These are phyloP conservation scores for Colletotrichum gigasporum DNA, from an alignment of 2,329 filamentous ascomycete genomes.

Conservation along the genomic window DNA sequence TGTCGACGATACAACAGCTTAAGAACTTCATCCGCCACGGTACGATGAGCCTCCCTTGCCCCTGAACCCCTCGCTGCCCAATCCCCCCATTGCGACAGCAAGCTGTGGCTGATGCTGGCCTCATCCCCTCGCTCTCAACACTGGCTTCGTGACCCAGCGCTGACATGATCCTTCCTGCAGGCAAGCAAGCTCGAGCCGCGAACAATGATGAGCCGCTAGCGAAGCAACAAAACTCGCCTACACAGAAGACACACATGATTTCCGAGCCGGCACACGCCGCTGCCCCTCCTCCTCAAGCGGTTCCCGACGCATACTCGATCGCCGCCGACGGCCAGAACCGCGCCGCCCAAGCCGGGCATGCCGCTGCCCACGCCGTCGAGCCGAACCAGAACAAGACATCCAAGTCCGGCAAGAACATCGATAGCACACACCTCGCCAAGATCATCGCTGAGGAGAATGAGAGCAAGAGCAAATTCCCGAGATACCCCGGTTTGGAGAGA, in stretches of 20 bases:
- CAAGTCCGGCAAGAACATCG: constrained; percentile 46
- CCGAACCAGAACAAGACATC: constrained; percentile 63
- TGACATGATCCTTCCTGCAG: constrained; percentile 44
- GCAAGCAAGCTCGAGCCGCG: constrained; percentile 86
- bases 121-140: constrained; percentile 35
- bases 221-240: constrained; percentile 61
- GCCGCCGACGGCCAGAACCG: constrained; percentile 70
- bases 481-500: constrained; percentile 83
- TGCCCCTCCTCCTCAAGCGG: constrained; percentile 52
- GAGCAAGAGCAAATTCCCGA: constrained; percentile 83
- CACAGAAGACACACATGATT: constrained; percentile 64
- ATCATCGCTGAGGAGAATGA: constrained; percentile 93
- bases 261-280: constrained; percentile 54
- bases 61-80: background rate
- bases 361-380: constrained; percentile 69
- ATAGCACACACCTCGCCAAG: constrained; percentile 79
- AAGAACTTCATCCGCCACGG: constrained; percentile 98
- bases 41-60: constrained; percentile 45
- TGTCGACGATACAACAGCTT: constrained; percentile 88
- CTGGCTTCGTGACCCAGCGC: background rate
- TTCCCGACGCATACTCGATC: constrained; percentile 70
- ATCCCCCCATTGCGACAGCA: too few species aligned
- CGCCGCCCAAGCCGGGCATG: constrained; percentile 73
- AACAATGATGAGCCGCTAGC: constrained; percentile 61
- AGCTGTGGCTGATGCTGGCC: too few species aligned